phyloP scores from a whole-genome alignment of 345 rosid species.

The Ceriops decandra region DNA sequence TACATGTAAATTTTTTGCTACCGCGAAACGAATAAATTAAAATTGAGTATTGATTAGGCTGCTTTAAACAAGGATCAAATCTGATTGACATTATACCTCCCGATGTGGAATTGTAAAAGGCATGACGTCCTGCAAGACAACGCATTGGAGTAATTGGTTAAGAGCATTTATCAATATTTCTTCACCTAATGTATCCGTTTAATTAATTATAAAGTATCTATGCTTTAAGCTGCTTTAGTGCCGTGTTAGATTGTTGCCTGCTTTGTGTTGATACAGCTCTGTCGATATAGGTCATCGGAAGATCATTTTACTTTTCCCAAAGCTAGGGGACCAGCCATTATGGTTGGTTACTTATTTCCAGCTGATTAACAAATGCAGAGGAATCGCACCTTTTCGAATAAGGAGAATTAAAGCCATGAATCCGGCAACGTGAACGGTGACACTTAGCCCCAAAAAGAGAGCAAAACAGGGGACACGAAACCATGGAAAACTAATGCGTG shows the following conservation, averaged over 20 bases:
- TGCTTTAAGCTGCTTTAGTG: constrained; percentile 45
- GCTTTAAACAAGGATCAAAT: constrained; percentile 31
- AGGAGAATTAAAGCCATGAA: no score
- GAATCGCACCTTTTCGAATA: no score
- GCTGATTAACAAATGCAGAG: background rate
- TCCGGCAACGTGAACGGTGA: no score
- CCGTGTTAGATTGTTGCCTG: constrained; percentile 28
- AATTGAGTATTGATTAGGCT: background rate
- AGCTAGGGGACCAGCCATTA: constrained; percentile 32
- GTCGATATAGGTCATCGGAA: constrained; percentile 15
- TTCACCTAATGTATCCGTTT: constrained; percentile 16
- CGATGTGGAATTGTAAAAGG: constrained; percentile 25
- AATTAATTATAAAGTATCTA: constrained; percentile 42
- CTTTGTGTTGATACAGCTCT: constrained; percentile 17
- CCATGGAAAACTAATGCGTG: no score
- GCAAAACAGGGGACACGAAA: no score
- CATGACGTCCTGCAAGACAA: constrained; percentile 32
- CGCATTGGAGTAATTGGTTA: constrained; percentile 14
- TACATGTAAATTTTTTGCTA: constrained; percentile 11
- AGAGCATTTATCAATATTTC: constrained; percentile 36
- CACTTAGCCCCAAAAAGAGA: no score
- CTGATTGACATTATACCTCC: constrained; percentile 12
- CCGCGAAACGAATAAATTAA: background rate
- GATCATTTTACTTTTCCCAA: constrained; percentile 14
- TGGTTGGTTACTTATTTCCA: constrained; percentile 13